These are phyloP conservation scores for Grosmannia serpens DNA, from an alignment of 2,329 filamentous ascomycete species.

Conservation along the genomic window DNA sequence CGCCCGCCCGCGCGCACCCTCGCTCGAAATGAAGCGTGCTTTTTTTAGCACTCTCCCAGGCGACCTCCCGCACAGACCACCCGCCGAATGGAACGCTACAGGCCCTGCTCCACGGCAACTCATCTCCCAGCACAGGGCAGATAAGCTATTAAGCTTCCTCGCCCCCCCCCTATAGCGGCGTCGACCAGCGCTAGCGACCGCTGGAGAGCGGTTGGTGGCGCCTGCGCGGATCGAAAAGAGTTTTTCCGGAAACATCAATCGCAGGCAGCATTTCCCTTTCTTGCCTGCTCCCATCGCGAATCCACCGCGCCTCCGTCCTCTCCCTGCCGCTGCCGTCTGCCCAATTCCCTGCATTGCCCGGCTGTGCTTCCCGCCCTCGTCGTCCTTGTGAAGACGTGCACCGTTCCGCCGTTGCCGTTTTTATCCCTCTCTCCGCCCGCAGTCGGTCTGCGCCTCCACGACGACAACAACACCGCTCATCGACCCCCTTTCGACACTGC, in stretches of 20 bases:
- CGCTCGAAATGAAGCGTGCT: background rate
- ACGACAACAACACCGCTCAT: too few species aligned
- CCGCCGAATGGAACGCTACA: background rate
- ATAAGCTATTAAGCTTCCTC: background rate
- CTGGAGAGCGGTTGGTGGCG: background rate
- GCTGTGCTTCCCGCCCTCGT: background rate
- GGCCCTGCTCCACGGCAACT: background rate
- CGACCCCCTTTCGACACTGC: background rate
- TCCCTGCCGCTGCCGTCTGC: background rate
- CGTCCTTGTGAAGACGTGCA: background rate
- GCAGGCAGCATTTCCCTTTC: background rate
- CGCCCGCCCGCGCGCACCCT: too few species aligned
- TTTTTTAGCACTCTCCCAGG: background rate
- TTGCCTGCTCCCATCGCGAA: background rate
- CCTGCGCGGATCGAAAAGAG: background rate
- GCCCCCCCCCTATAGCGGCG: background rate
- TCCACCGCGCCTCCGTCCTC: background rate
- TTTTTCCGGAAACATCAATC: background rate
- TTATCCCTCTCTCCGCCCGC: too few species aligned
- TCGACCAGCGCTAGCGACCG: background rate
- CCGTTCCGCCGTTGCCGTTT: too few species aligned
- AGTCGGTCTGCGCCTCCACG: too few species aligned
- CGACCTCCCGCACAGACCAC: background rate
- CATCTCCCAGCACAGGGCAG: background rate
- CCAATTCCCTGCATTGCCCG: background rate